Evolutionary conservation across 139 green algal species (phyloP), one percentile per base, ranked within the genome.

Genomic region (Chlamydomonas applanata): DNA sequence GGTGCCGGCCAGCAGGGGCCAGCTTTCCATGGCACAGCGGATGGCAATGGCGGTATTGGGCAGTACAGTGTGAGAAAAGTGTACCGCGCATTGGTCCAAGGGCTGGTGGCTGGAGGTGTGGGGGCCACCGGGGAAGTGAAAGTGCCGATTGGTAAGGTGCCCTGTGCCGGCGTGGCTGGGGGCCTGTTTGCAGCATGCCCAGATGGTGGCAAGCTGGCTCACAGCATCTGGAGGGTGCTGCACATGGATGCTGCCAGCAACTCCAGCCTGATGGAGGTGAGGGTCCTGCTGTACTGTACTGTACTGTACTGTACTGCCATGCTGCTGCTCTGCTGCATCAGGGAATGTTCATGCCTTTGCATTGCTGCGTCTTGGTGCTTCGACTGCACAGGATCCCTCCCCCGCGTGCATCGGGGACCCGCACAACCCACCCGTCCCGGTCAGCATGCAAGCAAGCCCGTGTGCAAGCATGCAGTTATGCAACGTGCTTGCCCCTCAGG

Each of bases 11-110:
- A n/a, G n/a, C n/a, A n/a, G n/a, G n/a, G n/a, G n/a, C n/a, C n/a
- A n/a, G n/a, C n/a, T n/a, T n/a, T n/a, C n/a, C n/a, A n/a, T n/a
- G n/a, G n/a, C n/a, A n/a, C 24, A 29, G 20, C n/a, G 2, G 11
- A 7, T n/a, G 68, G 25, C 40, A 49, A 11, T 49, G 40, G 7
- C 40, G 40, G 40, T 11, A 49, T 49, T 11, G 40, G 40, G 40
- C 40, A 11, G 40, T 49, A 49, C 40, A 49, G 40, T 49, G 40
- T 49, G 40, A 49, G 40, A 24, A 88, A 88, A 71, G 16, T 75
- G 35, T 89, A 87, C 81, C 65, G 79, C 0, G 73, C 85, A 3
- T 49, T 88, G 35, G 79, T 86, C 65, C 57, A 68, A 40, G 72
- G 73, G 16, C 17, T 71, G 11, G 52, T 77, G 17, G 1, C 2